A percentile compares a stretch with the other conserved stretches of the same genome.
phyloP scores from a whole-genome alignment of 192 early-diverging fungal species.

The Rhizophagus sp. region DNA sequence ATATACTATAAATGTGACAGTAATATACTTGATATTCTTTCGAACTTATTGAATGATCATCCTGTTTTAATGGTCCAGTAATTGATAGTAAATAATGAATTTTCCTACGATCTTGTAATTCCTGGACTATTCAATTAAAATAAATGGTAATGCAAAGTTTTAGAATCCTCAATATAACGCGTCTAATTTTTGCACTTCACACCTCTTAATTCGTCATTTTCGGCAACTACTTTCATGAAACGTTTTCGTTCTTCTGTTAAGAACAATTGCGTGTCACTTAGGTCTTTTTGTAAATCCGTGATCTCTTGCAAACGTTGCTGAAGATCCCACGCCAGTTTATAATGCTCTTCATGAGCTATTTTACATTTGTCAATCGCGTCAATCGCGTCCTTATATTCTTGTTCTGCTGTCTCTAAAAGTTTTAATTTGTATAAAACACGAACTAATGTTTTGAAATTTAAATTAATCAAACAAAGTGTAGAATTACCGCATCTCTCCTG shows the following conservation, averaged over 20 bases:
- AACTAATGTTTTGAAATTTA: neutral
- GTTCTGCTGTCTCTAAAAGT: neutral
- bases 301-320: constrained; percentile 1
- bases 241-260: neutral
- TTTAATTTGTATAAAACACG: neutral
- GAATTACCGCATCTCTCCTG: neutral
- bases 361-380: constrained; percentile 11
- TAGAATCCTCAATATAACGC: neutral
- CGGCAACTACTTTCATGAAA: constrained; percentile 10
- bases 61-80: neutral
- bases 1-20: no score
- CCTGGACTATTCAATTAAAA: neutral
- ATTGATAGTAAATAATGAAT: constrained; percentile 25
- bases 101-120: constrained; percentile 14
- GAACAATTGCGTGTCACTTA: constrained; percentile 3
- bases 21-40: no score
- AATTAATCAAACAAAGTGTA: neutral
- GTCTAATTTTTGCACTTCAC: no score
- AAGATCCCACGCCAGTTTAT: constrained; percentile 12
- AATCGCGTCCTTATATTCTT: constrained; percentile 20
- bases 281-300: neutral
- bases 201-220: constrained; percentile 21
- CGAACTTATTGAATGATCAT: neutral
- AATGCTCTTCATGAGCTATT: constrained; percentile 7
- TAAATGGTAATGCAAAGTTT: neutral